Conservation (phyloP, 305 asterid species). For the Ruellia speciosa region DNA sequence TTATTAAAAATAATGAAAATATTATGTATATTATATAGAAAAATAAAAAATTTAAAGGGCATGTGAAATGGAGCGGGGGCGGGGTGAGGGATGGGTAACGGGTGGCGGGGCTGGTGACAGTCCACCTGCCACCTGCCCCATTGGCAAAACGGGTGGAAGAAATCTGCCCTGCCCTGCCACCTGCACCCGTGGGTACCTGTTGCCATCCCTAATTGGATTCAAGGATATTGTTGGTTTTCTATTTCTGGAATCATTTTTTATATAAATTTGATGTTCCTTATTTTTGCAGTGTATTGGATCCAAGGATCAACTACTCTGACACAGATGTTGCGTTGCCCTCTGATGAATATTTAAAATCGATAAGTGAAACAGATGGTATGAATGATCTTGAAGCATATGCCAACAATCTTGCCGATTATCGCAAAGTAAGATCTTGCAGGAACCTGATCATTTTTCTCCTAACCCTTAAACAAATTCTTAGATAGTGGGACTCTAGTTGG, state of each 20-base stretch:
- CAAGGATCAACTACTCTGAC: conserved; percentile 57
- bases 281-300: conserved; percentile 79
- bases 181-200: too few species aligned
- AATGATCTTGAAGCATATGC: conserved; percentile 68
- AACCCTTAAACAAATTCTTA: too few species aligned
- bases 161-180: too few species aligned
- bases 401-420: conserved; percentile 54
- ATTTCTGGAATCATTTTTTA: conserved; percentile 4
- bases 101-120: too few species aligned
- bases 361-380: conserved; percentile 48
- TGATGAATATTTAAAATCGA: conserved; percentile 34
- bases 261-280: conserved; percentile 21
- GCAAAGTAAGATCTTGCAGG: conserved; percentile 40
- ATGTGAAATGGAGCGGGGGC: too few species aligned
- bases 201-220: too few species aligned
- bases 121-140: too few species aligned
- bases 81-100: too few species aligned
- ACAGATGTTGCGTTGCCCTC: conserved; percentile 35
- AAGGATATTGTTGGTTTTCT: conserved; percentile 17
- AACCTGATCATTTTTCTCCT: not conserved
- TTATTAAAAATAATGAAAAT: too few species aligned
- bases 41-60: too few species aligned
- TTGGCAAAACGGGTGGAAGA: too few species aligned
- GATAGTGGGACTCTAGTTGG: not conserved
- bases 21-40: too few species aligned